Percentiles rank a stretch among this genome's conserved stretches.
Conservation (phyloP, 257 asterid species). For the Fraxinus cuspidata region DNA sequence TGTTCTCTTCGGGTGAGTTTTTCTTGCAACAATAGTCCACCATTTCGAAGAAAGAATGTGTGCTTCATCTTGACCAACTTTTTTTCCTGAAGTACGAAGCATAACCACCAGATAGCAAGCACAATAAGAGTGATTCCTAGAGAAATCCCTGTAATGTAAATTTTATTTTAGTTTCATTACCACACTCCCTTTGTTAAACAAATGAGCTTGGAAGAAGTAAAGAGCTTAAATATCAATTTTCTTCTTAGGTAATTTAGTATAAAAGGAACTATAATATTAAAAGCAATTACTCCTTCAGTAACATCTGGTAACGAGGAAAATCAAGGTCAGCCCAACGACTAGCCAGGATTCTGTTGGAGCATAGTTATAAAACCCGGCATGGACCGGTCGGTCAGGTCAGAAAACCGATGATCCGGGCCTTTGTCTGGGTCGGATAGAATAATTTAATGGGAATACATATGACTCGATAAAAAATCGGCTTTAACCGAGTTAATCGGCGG, state of each 20-base stretch:
- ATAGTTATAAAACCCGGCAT: too few species aligned
- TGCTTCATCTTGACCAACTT: not conserved
- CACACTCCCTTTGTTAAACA: not conserved
- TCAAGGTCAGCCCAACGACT: too few species aligned
- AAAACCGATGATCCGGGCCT: too few species aligned
- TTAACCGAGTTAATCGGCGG: too few species aligned
- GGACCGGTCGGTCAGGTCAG: too few species aligned
- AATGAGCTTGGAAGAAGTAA: not conserved
- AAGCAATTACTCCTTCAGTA: too few species aligned
- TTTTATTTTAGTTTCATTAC: not conserved
- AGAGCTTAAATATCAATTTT: not conserved
- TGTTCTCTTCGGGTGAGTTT: constrained; percentile 1
- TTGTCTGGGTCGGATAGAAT: too few species aligned
- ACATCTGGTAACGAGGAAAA: not conserved
- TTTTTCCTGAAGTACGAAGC: constrained; percentile 19
- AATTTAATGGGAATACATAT: too few species aligned
- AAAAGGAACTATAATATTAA: too few species aligned
- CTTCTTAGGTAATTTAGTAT: not conserved
- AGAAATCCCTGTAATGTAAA: not conserved
- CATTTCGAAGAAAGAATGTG: constrained; percentile 17
- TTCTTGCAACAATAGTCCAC: constrained; percentile 28
- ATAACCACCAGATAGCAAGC: not conserved
- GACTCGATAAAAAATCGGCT: too few species aligned
- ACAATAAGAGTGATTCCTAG: constrained; percentile 18
- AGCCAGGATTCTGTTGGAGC: too few species aligned